Evolutionary conservation across 441 rosid species (phyloP), one percentile per base, ranked within the genome.

Genomic region (Daphne laureola): DNA sequence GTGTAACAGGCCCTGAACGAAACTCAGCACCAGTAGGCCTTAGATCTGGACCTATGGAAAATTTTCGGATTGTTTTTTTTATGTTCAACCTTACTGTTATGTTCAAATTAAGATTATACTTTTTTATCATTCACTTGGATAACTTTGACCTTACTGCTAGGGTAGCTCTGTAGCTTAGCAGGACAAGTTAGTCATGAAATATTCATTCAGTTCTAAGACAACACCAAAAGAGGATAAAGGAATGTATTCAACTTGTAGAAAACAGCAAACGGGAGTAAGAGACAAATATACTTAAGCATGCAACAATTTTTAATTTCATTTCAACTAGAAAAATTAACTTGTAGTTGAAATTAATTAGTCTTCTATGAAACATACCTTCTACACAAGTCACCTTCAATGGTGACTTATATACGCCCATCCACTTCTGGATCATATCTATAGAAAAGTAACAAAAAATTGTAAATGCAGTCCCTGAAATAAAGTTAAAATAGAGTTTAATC

Each of bases 21-120:
- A 84, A 90, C 74, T 90, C 98, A 51, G 78, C 31, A 49, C 98
- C 99, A 41, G 87, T 82, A 57, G 86, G 67, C 67, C 67, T 87
- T 75, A 94, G 67, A 73, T 86, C 64, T 55, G 62, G 83, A 75
- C 81, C 99, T 67, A 94, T 94, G 51, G 99, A 81, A 76, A 67
- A 94, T 70, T 94, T 94, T 52, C 86, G 88, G 54, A 94, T 66
- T 46, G 96, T 94, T 78, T 94, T 94, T 65, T 94, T 90, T 74
- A 94, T 84, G 71, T 94, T 94, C 78, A 94, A 71, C 86, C 98
- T 90, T n/a, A n/a, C n/a, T n/a, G n/a, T n/a, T n/a, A n/a, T n/a
- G n/a, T n/a, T n/a, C n/a, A n/a, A n/a, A n/a, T n/a, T n/a, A n/a
- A n/a, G n/a, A n/a, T n/a, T n/a, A n/a, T n/a, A n/a, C n/a, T n/a